Evolutionary conservation across 768 basidiomycete species (phyloP).

Genomic region (Kwoniella shandongensis): DNA sequence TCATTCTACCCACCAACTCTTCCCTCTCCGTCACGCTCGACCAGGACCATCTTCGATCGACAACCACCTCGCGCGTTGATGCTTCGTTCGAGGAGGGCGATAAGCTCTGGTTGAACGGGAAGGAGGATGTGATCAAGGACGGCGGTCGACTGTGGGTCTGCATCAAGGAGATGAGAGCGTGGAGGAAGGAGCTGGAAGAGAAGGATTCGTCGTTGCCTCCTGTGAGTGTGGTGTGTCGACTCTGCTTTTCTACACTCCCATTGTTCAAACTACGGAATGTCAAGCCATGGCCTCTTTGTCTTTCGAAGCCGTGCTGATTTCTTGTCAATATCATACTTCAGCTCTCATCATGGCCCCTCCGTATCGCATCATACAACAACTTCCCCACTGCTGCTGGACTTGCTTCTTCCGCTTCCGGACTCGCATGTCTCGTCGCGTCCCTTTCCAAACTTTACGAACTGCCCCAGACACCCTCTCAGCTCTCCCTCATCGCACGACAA

Average conservation of each 20-base stretch:
- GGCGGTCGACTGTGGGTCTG: conserved; percentile 79
- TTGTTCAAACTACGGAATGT: neutral
- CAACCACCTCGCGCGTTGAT: conserved; percentile 86
- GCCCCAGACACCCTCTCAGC: conserved; percentile 70
- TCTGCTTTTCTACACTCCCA: neutral
- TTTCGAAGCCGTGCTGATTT: no score
- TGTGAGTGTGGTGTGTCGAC: conserved; percentile 56
- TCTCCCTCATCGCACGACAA: conserved; percentile 92
- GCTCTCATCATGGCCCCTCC: conserved; percentile 72
- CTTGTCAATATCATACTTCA: conserved; percentile 39
- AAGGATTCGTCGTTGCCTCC: conserved; percentile 65
- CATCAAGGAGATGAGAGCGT: conserved; percentile 77
- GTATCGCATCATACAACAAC: conserved; percentile 94
- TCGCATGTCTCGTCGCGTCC: conserved; percentile 89
- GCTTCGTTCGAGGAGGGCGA: conserved; percentile 67
- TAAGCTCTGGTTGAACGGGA: conserved; percentile 90
- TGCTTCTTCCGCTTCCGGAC: conserved; percentile 94
- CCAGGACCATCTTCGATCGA: conserved; percentile 91
- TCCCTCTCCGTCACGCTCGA: conserved; percentile 97
- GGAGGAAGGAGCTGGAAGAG: conserved; percentile 74
- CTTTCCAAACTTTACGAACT: conserved; percentile 83
- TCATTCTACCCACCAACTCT: conserved; percentile 95
- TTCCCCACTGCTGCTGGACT: conserved; percentile 98
- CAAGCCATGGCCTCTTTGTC: neutral
- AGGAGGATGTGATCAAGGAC: conserved; percentile 80